These are phyloP conservation scores for Debaryomycetaceae sp. DNA, from an alignment of 1,139 yeast species.

Conservation along the genomic window DNA sequence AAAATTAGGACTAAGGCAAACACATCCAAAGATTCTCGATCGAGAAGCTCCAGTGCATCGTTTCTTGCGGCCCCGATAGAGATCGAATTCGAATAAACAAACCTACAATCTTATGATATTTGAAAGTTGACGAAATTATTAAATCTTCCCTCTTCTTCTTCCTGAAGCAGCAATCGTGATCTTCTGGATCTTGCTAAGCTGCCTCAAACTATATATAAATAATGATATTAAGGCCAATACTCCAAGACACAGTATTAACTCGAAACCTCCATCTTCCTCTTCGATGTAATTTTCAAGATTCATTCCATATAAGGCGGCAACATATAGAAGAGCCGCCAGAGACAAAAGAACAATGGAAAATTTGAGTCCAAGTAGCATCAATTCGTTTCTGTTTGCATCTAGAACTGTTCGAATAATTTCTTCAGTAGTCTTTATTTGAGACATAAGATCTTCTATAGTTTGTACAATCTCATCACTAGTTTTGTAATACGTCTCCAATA, in stretches of 20 bases:
- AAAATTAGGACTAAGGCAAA: conserved; percentile 7
- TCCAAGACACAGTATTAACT: conserved; percentile 27
- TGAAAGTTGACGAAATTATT: neutral
- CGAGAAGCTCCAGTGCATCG: conserved; percentile 22
- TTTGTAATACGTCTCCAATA: conserved; percentile 42
- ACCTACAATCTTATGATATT: neutral
- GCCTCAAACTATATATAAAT: conserved; percentile 26
- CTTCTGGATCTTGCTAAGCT: conserved; percentile 31
- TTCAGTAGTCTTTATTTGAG: conserved; percentile 45
- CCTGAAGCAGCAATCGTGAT: conserved; percentile 38
- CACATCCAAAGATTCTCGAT: conserved; percentile 5
- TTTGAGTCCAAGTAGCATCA: conserved; percentile 44
- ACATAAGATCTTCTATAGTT: conserved; percentile 36
- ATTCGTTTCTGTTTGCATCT: conserved; percentile 46
- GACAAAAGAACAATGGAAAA: conserved; percentile 41
- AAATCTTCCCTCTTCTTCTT: conserved; percentile 1
- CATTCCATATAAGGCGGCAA: conserved; percentile 46
- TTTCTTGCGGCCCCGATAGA: conserved; percentile 28
- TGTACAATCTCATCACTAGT: conserved; percentile 46
- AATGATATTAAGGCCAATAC: conserved; percentile 22
- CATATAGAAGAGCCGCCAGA: conserved; percentile 36
- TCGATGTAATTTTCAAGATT: conserved; percentile 35
- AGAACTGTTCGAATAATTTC: conserved; percentile 45
- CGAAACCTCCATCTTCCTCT: conserved; percentile 36
- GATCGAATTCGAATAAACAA: conserved; percentile 25